Evolutionary conservation across 208 protist genomes (phyloP).

Genomic region (Acanthamoeba lenticulata): DNA sequence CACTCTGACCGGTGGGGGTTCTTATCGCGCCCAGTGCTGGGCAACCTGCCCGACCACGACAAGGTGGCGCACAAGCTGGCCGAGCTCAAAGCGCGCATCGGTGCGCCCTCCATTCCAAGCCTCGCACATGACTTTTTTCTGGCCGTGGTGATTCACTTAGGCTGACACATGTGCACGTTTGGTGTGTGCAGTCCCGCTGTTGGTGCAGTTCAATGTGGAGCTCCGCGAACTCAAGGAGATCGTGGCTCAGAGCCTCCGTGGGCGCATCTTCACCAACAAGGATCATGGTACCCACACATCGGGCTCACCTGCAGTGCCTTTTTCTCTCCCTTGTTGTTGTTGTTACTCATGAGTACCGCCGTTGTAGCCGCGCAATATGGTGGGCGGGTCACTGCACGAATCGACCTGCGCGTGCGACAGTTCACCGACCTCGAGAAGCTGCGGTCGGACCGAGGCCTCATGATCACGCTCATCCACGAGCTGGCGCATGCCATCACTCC

Average conservation of each 20-base stretch:
- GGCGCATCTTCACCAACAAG: constrained; percentile 38
- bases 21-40: not conserved
- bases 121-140: not conserved
- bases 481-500: constrained; percentile 40
- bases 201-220: constrained; percentile 5
- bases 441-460: not conserved
- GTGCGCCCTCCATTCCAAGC: not conserved
- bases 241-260: not conserved
- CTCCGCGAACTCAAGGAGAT: constrained; percentile 36
- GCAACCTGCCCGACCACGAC: not conserved
- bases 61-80: not conserved
- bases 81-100: not conserved
- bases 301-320: not conserved
- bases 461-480: constrained; percentile 46
- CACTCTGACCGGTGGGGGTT: not conserved
- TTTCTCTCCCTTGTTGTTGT: not conserved
- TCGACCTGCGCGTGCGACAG: constrained; percentile 2
- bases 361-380: not conserved
- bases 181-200: not conserved
- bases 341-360: not conserved
- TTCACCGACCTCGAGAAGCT: constrained; percentile 43
- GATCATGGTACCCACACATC: not conserved
- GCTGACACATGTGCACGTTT: not conserved
- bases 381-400: not conserved
- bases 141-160: not conserved